Evolutionary conservation across 1,284 basidiomycete genomes (phyloP).

Genomic region (Microstroma glucosiphilum): DNA sequence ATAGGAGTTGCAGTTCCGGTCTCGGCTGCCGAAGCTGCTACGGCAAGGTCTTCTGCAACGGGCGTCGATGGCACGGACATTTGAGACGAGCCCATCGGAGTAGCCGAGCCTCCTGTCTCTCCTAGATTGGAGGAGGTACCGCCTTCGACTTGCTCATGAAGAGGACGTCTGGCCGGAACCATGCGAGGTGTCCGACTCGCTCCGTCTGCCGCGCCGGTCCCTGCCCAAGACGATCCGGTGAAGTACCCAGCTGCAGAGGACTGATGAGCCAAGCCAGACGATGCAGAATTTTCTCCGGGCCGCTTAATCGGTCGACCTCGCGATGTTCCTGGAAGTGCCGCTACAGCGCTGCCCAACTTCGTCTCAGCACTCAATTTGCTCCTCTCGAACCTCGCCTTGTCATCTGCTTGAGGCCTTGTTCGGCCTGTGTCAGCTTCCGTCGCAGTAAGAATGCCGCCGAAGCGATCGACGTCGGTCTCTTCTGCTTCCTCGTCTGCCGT

Average conservation of each 20-base stretch:
- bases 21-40: conserved; percentile 29
- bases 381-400: conserved; percentile 71
- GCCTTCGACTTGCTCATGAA: background rate
- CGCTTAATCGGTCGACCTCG: conserved; percentile 14
- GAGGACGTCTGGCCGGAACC: background rate
- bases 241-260: conserved; percentile 13
- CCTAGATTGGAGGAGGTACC: too few species aligned
- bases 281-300: background rate
- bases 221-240: conserved; percentile 16
- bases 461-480: conserved; percentile 58
- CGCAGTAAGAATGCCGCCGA: conserved; percentile 66
- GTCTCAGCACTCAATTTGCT: conserved; percentile 69
- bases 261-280: too few species aligned
- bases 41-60: background rate
- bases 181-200: background rate
- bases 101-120: conserved; percentile 2
- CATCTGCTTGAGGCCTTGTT: conserved; percentile 63
- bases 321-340: conserved; percentile 19
- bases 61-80: background rate
- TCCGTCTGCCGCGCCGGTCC: conserved; percentile 10
- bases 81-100: conserved; percentile 1
- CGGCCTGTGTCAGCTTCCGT: conserved; percentile 69
- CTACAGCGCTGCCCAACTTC: conserved; percentile 39
- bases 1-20: conserved; percentile 43
- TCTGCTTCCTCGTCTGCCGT: conserved; percentile 9